Evolutionary conservation across 805 yeast genomes (phyloP).

Genomic region (Blastobotrys terrestris): DNA sequence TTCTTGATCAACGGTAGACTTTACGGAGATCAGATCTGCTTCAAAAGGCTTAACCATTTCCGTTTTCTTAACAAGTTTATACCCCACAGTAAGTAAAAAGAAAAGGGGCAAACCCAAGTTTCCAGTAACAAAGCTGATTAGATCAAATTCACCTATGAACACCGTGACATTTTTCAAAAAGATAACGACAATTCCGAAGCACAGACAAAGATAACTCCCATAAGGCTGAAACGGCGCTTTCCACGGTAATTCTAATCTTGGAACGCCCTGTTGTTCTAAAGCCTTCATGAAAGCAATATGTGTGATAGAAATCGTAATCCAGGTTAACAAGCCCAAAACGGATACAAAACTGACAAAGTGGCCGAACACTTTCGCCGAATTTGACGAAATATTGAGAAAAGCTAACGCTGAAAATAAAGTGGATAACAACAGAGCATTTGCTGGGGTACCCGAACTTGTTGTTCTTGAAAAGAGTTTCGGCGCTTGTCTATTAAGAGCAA

Average conservation of each 20-base stretch:
- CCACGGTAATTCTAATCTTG: constrained; percentile 65
- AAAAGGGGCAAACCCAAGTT: constrained; percentile 4
- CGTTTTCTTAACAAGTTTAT: background rate
- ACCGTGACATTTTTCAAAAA: background rate
- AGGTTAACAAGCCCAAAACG: constrained; percentile 66
- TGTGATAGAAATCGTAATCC: constrained; percentile 65
- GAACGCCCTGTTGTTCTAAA: constrained; percentile 53
- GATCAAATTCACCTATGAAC: background rate
- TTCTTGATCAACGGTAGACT: background rate
- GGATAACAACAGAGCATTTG: constrained; percentile 42
- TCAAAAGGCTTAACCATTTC: background rate
- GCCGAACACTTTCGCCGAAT: constrained; percentile 33
- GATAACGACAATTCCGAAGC: background rate
- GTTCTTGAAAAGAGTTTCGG: constrained; percentile 61
- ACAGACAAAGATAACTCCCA: constrained; percentile 55
- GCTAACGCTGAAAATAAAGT: constrained; percentile 59
- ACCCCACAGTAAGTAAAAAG: background rate
- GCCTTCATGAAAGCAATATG: constrained; percentile 65
- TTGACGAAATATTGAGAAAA: constrained; percentile 49
- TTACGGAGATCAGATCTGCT: background rate
- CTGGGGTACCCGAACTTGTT: constrained; percentile 65
- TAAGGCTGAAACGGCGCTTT: constrained; percentile 66
- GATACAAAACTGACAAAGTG: constrained; percentile 68
- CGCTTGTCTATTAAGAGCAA: constrained; percentile 67
- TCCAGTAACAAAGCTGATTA: background rate